phyloP scores from a whole-genome alignment of 306 rosid genomes.

The Astragalus membranaceus region DNA sequence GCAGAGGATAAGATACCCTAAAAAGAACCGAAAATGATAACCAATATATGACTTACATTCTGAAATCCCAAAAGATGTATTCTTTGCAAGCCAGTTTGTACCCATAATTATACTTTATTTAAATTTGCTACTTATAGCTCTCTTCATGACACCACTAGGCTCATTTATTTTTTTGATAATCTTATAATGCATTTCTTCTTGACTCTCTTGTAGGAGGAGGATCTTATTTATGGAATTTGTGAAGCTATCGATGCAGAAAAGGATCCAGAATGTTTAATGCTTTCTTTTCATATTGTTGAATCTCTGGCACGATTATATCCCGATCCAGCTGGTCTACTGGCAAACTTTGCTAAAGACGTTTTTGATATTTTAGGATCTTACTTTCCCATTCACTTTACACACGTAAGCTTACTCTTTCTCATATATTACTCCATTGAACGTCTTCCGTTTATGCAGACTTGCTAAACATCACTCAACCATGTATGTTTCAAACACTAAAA shows the following conservation, averaged over 20 bases:
- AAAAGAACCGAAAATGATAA: background rate
- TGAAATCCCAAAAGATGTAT: slow-evolving; percentile 12
- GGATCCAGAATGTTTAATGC: slow-evolving; percentile 87
- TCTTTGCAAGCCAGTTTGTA: slow-evolving; percentile 5
- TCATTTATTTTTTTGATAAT: background rate
- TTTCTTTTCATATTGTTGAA: slow-evolving; percentile 61
- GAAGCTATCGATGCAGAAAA: slow-evolving; percentile 84
- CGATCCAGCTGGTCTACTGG: slow-evolving; percentile 66
- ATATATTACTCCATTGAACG: slow-evolving; percentile 4
- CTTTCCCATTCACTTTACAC: slow-evolving; percentile 98
- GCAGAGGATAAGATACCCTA: background rate
- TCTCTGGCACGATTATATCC: slow-evolving; percentile 58
- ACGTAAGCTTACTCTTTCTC: slow-evolving; percentile 51
- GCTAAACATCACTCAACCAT: slow-evolving; percentile 9
- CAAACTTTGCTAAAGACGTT: slow-evolving; percentile 52
- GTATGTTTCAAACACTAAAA: background rate
- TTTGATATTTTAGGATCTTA: slow-evolving; percentile 75
- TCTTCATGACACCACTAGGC: background rate
- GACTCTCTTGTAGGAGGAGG: slow-evolving; percentile 62
- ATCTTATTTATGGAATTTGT: slow-evolving; percentile 65
- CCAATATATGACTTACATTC: background rate
- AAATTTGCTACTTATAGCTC: background rate
- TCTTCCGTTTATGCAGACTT: slow-evolving; percentile 7
- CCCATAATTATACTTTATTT: background rate
- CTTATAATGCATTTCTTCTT: slow-evolving; percentile 5